Evolutionary conservation across 1,284 basidiomycete genomes (phyloP).

Genomic region (Ceratobasidium sp.): DNA sequence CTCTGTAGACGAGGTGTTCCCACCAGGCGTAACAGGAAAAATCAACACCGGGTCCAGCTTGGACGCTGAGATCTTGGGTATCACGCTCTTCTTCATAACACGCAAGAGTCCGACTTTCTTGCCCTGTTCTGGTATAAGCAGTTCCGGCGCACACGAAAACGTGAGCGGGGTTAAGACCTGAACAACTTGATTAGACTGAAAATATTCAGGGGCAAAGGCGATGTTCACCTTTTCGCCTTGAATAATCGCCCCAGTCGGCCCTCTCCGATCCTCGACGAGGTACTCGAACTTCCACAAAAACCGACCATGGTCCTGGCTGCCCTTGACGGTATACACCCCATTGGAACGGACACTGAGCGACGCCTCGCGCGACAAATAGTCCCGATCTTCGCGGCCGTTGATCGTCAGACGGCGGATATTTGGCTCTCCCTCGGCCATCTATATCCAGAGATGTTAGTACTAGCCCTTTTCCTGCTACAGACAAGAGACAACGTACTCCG

Average conservation of each 20-base stretch:
- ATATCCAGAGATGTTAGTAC: constrained; percentile 14
- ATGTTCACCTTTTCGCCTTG: constrained; percentile 68
- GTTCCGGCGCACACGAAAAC: constrained; percentile 75
- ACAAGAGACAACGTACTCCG: constrained; percentile 59
- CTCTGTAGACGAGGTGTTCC: background rate
- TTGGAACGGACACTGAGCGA: constrained; percentile 70
- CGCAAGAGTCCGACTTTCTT: constrained; percentile 74
- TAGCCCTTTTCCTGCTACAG: too few relatives aligned
- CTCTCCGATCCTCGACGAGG: constrained; percentile 67
- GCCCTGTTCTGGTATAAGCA: constrained; percentile 71
- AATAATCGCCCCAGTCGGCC: constrained; percentile 60
- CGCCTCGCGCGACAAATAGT: constrained; percentile 78
- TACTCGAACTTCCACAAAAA: constrained; percentile 82
- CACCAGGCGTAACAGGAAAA: background rate
- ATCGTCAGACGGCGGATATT: constrained; percentile 72
- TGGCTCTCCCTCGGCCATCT: constrained; percentile 72
- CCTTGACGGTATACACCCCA: constrained; percentile 77
- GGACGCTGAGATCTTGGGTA: constrained; percentile 60
- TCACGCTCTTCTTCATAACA: constrained; percentile 73
- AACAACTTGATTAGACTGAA: background rate
- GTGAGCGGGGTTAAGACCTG: constrained; percentile 70
- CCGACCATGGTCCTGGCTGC: constrained; percentile 64
- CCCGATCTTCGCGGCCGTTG: constrained; percentile 70
- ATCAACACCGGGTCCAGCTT: constrained; percentile 45
- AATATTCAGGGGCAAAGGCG: background rate